phyloP scores from a whole-genome alignment of 805 yeast genomes.

The Schwanniomyces sp. region DNA sequence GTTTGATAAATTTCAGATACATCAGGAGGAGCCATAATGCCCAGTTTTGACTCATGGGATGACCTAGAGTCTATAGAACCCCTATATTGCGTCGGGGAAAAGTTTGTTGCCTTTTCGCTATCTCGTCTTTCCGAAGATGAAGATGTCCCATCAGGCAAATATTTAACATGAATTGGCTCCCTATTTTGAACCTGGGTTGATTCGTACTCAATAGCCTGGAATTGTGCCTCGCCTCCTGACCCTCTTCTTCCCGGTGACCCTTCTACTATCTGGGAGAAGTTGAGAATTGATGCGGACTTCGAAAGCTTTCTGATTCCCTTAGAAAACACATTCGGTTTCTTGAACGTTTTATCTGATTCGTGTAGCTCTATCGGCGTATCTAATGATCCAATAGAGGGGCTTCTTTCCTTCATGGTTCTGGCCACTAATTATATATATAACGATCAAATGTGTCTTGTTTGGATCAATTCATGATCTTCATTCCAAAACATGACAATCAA shows the following conservation, averaged over 20 bases:
- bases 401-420: background rate
- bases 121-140: background rate
- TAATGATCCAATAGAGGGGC: background rate
- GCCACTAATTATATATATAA: background rate
- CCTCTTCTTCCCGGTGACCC: background rate
- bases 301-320: slow-evolving; percentile 31
- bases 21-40: background rate
- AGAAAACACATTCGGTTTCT: slow-evolving; percentile 18
- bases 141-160: slow-evolving; percentile 20
- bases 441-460: background rate
- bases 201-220: slow-evolving; percentile 40
- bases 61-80: background rate
- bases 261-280: slow-evolving; percentile 10
- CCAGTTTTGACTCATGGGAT: background rate
- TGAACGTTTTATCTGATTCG: background rate
- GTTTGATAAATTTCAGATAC: background rate
- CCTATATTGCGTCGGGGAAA: background rate
- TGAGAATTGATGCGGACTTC: slow-evolving; percentile 26
- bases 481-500: background rate
- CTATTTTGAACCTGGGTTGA: slow-evolving; percentile 17
- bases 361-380: background rate
- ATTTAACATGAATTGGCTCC: slow-evolving; percentile 32
- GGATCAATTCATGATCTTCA: background rate
- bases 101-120: background rate
- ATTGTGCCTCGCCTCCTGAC: slow-evolving; percentile 7